Conservation (phyloP, 1,284 basidiomycete species). For the Trichosporon asahii region DNA sequence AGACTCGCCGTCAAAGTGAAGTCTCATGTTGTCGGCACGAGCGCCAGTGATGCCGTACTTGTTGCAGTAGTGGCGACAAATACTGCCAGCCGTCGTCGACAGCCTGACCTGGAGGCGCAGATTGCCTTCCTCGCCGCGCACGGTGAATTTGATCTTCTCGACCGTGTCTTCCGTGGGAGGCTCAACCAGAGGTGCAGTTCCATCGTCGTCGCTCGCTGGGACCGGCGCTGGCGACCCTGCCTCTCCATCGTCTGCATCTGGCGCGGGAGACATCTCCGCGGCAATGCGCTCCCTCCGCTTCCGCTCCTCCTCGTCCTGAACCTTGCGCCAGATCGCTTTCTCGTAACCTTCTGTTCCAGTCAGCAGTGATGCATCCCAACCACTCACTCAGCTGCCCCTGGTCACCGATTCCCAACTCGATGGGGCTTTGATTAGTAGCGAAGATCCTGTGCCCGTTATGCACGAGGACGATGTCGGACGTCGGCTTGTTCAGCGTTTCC, state of each 20-base stretch:
- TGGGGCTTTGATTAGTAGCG: conserved; percentile 23
- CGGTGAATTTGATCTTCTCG: conserved; percentile 11
- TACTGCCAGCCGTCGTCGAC: conserved; percentile 11
- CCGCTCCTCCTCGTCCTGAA: conserved; percentile 19
- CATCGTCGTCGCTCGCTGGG: neutral
- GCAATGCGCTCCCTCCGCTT: conserved; percentile 1
- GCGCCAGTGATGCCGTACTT: conserved; percentile 14
- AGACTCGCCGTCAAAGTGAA: conserved; percentile 33
- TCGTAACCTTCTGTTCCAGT: conserved; percentile 33
- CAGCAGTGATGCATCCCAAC: neutral
- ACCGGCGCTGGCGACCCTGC: neutral
- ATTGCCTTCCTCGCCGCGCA: conserved; percentile 20
- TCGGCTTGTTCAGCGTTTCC: conserved; percentile 22
- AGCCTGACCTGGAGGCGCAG: conserved; percentile 1
- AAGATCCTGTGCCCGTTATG: conserved; percentile 30
- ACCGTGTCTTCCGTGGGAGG: neutral
- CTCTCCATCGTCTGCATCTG: neutral
- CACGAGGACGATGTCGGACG: conserved; percentile 34
- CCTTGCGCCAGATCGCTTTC: conserved; percentile 28
- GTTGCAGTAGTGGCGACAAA: conserved; percentile 27
- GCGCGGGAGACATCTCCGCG: neutral
- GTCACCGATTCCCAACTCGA: conserved; percentile 30
- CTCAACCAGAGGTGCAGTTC: neutral
- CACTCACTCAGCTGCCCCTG: conserved; percentile 33
- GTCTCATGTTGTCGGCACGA: conserved; percentile 19